phyloP scores from a whole-genome alignment of 2,329 filamentous ascomycete species.

The Alternaria consortialis region DNA sequence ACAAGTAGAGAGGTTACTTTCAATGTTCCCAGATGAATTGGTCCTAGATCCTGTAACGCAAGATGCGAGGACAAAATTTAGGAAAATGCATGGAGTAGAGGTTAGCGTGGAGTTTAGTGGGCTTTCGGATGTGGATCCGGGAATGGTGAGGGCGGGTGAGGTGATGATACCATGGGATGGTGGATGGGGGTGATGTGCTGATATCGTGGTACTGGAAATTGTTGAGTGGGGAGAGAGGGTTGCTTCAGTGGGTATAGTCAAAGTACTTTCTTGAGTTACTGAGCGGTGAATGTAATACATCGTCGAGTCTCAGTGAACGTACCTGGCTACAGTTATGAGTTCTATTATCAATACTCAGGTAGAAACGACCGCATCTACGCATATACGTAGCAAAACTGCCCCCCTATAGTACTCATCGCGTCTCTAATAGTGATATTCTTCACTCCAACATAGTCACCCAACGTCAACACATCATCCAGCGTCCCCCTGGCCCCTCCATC shows the following conservation, averaged over 20 bases:
- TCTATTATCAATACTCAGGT: neutral
- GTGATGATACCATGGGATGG: neutral
- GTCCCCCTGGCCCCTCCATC: conserved; percentile 48
- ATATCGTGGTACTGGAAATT: neutral
- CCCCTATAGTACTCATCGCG: conserved; percentile 55
- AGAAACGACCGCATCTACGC: conserved; percentile 13
- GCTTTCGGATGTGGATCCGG: conserved; percentile 8
- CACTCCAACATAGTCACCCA: conserved; percentile 25
- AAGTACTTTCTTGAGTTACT: neutral
- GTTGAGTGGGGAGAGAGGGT: neutral
- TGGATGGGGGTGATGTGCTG: neutral
- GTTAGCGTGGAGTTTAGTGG: conserved; percentile 47
- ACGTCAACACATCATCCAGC: conserved; percentile 48
- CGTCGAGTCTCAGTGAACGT: neutral
- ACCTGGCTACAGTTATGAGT: neutral
- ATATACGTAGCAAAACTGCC: conserved; percentile 60
- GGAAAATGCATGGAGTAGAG: conserved; percentile 42
- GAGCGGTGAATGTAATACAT: neutral
- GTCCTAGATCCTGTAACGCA: conserved; percentile 36
- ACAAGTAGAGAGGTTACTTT: conserved; percentile 57
- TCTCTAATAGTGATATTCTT: conserved; percentile 45
- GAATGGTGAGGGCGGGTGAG: neutral
- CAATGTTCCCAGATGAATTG: conserved; percentile 65
- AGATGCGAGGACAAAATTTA: conserved; percentile 47
- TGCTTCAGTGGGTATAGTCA: neutral